phyloP scores from a whole-genome alignment of 1,139 yeast genomes.

The Wickerhamomyces sp. region DNA sequence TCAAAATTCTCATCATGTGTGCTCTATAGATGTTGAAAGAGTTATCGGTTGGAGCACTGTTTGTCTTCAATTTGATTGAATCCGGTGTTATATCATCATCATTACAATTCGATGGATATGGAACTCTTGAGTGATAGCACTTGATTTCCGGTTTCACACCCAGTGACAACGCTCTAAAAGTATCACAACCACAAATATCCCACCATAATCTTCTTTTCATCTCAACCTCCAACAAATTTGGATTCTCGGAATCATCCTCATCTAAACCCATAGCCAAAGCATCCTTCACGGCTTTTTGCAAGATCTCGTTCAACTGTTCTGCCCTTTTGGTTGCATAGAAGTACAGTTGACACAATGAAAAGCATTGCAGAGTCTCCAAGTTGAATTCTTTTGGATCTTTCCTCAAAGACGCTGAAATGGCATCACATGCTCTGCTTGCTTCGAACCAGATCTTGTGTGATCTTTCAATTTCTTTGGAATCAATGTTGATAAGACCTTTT shows the following conservation, averaged over 20 bases:
- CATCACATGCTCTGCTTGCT: constrained; percentile 23
- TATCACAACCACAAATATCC: constrained; percentile 31
- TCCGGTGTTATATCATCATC: constrained; percentile 24
- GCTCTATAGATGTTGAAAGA: constrained; percentile 26
- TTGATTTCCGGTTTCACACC: constrained; percentile 25
- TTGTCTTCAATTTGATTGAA: constrained; percentile 15
- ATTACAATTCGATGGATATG: constrained; percentile 27
- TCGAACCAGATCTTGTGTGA: constrained; percentile 25
- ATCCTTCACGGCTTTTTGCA: constrained; percentile 23
- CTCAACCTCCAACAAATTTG: constrained; percentile 25
- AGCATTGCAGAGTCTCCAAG: constrained; percentile 24
- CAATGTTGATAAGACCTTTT: constrained; percentile 22
- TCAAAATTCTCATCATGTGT: constrained; percentile 24
- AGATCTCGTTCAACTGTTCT: constrained; percentile 23
- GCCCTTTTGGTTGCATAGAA: constrained; percentile 27
- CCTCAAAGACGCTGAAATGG: constrained; percentile 18
- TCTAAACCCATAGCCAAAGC: constrained; percentile 25
- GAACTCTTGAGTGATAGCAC: constrained; percentile 24
- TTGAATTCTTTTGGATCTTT: constrained; percentile 16
- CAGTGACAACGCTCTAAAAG: constrained; percentile 25
- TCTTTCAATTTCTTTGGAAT: constrained; percentile 20
- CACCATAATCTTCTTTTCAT: constrained; percentile 30
- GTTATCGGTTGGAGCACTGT: constrained; percentile 23
- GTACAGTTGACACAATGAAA: constrained; percentile 27
- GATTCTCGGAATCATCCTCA: constrained; percentile 19